These are phyloP conservation scores for Hortaea sp. DNA, from an alignment of 2,329 filamentous ascomycete species.

Conservation along the genomic window DNA sequence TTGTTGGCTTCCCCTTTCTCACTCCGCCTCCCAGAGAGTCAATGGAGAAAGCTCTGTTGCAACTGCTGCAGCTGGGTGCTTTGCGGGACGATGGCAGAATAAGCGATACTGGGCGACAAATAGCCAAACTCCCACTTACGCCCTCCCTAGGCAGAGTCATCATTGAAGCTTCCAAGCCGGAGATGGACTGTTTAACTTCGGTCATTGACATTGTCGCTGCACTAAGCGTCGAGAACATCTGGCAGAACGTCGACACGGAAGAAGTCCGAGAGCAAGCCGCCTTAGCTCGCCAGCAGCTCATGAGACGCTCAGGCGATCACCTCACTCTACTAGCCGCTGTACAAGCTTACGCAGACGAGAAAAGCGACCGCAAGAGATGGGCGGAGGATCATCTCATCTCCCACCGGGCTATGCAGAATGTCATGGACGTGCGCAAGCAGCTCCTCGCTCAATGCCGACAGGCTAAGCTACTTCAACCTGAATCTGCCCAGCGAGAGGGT, in stretches of 20 bases:
- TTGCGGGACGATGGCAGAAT: slow-evolving; percentile 63
- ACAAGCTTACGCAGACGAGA: slow-evolving; percentile 48
- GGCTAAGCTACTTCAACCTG: slow-evolving; percentile 21
- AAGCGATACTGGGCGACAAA: slow-evolving; percentile 61
- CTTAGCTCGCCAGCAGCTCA: slow-evolving; percentile 45
- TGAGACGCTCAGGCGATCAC: slow-evolving; percentile 53
- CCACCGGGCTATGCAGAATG: slow-evolving; percentile 55
- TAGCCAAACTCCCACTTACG: slow-evolving; percentile 74
- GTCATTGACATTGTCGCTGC: slow-evolving; percentile 73
- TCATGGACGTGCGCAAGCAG: slow-evolving; percentile 57
- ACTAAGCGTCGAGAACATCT: slow-evolving; percentile 56
- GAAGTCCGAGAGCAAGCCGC: slow-evolving; percentile 51
- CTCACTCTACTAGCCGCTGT: slow-evolving; percentile 52
- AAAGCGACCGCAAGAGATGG: slow-evolving; percentile 50
- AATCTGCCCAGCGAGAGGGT: slow-evolving; percentile 8
- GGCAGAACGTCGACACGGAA: slow-evolving; percentile 49
- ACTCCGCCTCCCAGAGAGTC: slow-evolving; percentile 68
- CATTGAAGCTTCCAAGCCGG: slow-evolving; percentile 62
- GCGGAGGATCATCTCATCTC: slow-evolving; percentile 48
- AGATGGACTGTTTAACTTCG: slow-evolving; percentile 65
- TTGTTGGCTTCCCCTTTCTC: slow-evolving; percentile 74
- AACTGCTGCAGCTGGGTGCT: slow-evolving; percentile 69
- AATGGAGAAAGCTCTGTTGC: slow-evolving; percentile 70
- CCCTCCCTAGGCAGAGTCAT: slow-evolving; percentile 74
- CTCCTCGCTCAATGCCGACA: slow-evolving; percentile 45